Base-by-base conservation (phyloP, 1,139 yeast genomes). In the Oligophagozyma castellii region DNA sequence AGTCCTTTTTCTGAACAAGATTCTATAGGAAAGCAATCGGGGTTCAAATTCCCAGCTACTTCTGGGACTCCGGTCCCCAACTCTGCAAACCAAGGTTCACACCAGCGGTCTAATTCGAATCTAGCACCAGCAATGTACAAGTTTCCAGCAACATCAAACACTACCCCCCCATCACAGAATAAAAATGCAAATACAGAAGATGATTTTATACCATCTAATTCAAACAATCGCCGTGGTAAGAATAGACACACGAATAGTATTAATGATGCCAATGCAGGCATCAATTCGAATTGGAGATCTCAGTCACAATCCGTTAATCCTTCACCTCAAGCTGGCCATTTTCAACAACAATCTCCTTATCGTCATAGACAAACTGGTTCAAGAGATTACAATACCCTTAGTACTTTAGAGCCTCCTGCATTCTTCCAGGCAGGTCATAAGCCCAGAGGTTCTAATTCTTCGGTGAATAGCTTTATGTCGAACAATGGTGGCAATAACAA, bases 391-490 rank as follows among this genome's bases (percentile, higher is more conserved):
- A 39, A 40, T 16, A 36, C 44, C 3, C 43, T 38, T 30, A 39
- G 35, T 22, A 40, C 41, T 14, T 61, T 71, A 36, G 78, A 67
- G 38, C 73, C 71, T 37, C 66, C 48, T 43, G 71, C 64, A 32
- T 53, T 56, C 19, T 81, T 81, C 46, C 71, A 74, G 11, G 93
- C 93, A 1, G 89, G 93, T 11, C 94, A 81, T 49, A 70, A 80
- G 39, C 62, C 75, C 10, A 67, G 83, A 32, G 73, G 73, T 40
- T 79, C 93, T 2, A 73, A 75, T 42, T 75, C 50, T 4, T 50
- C 55, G 3, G 38, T 48, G 15, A 49, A 48, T 29, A 48, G 53
- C 30, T 48, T 47, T 21, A 7, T 18, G 8, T 18, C 20, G 10
- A 18, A 7, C 8, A 18, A 18, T 10, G 10, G 20, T 18, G 20